phyloP scores from a whole-genome alignment of 805 yeast species.

The Sugiyamaella marilandica region DNA sequence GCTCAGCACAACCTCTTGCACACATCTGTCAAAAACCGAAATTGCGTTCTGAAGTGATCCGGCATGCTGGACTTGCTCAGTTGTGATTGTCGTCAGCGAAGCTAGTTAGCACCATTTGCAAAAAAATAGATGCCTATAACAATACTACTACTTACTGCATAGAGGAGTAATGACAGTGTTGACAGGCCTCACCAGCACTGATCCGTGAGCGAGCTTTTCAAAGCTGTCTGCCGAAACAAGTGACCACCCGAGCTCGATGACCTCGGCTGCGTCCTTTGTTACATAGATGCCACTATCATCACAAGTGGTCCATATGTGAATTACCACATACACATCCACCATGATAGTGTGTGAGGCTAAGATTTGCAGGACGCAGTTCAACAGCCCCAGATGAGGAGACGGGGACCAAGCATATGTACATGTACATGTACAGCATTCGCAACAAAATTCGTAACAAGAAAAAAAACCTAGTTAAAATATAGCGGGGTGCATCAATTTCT shows the following conservation, averaged over 20 bases:
- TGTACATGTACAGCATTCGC: not conserved
- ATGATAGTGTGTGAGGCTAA: slow-evolving; percentile 1
- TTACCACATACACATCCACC: slow-evolving; percentile 43
- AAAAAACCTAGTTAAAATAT: too few species aligned
- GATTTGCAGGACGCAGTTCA: not conserved
- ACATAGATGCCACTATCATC: slow-evolving; percentile 58
- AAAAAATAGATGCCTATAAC: not conserved
- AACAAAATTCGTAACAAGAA: too few species aligned
- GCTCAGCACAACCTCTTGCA: slow-evolving; percentile 38
- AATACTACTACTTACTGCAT: slow-evolving; percentile 4
- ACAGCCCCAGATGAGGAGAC: too few species aligned
- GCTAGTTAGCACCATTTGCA: slow-evolving; percentile 10
- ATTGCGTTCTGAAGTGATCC: slow-evolving; percentile 63
- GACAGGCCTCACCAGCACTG: slow-evolving; percentile 53
- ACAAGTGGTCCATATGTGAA: slow-evolving; percentile 60
- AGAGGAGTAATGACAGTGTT: slow-evolving; percentile 61
- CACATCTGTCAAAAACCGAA: slow-evolving; percentile 44
- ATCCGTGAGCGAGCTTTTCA: slow-evolving; percentile 39
- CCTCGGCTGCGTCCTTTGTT: slow-evolving; percentile 63
- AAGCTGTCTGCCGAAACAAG: slow-evolving; percentile 52
- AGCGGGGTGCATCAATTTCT: too few species aligned
- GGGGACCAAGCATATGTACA: not conserved
- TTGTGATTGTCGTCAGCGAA: slow-evolving; percentile 44
- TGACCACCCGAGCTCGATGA: slow-evolving; percentile 65
- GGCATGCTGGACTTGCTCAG: slow-evolving; percentile 58